A percentile compares a stretch with the other conserved stretches of the same genome.
Conservation (phyloP, 2,329 filamentous ascomycete species). For the Botrytis tulipae region DNA sequence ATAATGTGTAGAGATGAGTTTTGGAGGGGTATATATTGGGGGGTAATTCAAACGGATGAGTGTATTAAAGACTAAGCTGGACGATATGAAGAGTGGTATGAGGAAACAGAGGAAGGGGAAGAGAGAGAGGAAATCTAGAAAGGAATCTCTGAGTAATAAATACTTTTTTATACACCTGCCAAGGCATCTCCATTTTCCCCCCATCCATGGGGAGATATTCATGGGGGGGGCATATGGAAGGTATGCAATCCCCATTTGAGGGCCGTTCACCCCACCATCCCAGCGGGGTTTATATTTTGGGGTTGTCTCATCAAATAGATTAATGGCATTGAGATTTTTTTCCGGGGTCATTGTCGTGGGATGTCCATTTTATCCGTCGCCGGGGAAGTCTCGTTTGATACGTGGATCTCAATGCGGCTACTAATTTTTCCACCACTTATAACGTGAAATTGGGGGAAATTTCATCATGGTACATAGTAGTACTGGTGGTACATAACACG, state of each 20-base stretch:
- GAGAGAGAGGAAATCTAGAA: not conserved
- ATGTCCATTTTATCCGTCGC: conserved; percentile 5
- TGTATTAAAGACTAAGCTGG: not conserved
- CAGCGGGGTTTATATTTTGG: not conserved
- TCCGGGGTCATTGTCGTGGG: not conserved
- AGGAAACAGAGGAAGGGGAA: not conserved
- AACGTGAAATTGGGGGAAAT: not conserved
- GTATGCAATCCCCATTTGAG: not conserved
- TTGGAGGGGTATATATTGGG: not conserved
- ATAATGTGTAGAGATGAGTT: not conserved
- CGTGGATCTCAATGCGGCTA: conserved; percentile 5
- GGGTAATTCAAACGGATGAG: not conserved
- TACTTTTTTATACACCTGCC: conserved; percentile 6
- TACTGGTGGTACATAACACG: not conserved
- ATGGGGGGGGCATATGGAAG: conserved; percentile 1
- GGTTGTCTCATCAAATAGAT: conserved; percentile 3
- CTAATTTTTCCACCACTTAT: conserved; percentile 21
- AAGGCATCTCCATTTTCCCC: conserved; percentile 1
- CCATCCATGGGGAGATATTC: not conserved
- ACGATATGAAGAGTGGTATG: not conserved
- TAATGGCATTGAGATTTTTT: not conserved
- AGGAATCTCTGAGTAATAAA: not conserved
- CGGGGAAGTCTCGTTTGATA: conserved; percentile 4
- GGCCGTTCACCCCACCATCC: not conserved
- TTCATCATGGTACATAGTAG: not conserved